Evolutionary conservation across 164 flowering plant species (phyloP).

Genomic region (Aristolochia californica): DNA sequence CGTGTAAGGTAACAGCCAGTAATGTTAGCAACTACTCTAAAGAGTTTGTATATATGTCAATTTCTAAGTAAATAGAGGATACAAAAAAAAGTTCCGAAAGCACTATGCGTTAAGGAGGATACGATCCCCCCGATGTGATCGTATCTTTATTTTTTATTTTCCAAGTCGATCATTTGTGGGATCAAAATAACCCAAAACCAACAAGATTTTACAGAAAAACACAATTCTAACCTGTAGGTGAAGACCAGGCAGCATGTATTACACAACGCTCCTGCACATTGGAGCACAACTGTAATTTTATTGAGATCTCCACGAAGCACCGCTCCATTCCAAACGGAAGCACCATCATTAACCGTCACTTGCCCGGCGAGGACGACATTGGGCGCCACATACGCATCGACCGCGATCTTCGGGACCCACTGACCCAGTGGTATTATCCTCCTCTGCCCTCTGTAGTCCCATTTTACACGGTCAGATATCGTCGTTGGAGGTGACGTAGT

Average conservation of each 20-base stretch:
- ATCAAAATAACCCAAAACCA: too few species aligned
- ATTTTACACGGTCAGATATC: slow-evolving; percentile 60
- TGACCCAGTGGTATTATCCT: slow-evolving; percentile 81
- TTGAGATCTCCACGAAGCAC: slow-evolving; percentile 94
- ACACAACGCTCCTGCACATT: slow-evolving; percentile 94
- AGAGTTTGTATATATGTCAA: too few species aligned
- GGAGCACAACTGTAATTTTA: slow-evolving; percentile 85
- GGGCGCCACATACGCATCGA: slow-evolving; percentile 95
- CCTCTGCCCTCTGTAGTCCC: slow-evolving; percentile 97
- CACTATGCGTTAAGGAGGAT: too few species aligned
- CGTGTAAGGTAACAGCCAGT: too few species aligned
- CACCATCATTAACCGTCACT: slow-evolving; percentile 72
- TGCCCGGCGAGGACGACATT: slow-evolving; percentile 96
- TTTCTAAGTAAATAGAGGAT: too few species aligned
- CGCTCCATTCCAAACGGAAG: slow-evolving; percentile 93
- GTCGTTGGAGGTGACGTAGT: slow-evolving; percentile 7
- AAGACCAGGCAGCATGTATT: slow-evolving; percentile 85
- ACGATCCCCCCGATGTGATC: too few species aligned
- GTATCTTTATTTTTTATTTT: too few species aligned
- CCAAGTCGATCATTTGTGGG: too few species aligned
- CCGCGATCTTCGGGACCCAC: slow-evolving; percentile 91
- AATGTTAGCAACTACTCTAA: too few species aligned
- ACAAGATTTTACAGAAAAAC: background rate
- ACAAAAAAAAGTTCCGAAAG: too few species aligned
- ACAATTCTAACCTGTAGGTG: slow-evolving; percentile 71